Base-by-base conservation (phyloP, 192 early-diverging fungal species). In the Funneliformis geosporum region DNA sequence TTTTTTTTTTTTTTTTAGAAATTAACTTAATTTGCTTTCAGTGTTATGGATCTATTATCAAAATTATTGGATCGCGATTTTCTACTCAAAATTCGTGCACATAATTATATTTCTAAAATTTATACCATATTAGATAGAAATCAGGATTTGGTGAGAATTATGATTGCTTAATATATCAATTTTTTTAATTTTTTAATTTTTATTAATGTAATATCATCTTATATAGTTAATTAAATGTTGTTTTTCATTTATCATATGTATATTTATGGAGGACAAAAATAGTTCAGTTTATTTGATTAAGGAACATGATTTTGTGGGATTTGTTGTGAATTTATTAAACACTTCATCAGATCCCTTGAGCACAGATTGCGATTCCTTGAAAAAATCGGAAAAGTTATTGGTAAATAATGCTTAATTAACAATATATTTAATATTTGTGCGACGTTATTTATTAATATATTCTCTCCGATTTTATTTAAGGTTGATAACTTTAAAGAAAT, bases 11-110 rank as follows among this genome's bases (percentile, higher is more conserved):
- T 27, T 43, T 72, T 42, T 18, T 38, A 38, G 11, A 28, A 69
- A 38, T 69, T 69, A 43, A 18, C 23, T 44, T 72, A 42, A 46
- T 25, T 10, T 21, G 42, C 1, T 23, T 44, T 46, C 8, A 77
- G 75, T 65, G 60, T 23, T 3, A 66, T 67, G 40, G 64, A 44
- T 18, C 23, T 77, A 2, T 21, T 25, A 42, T 40, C 14, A 8
- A 77, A 77, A 40, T 47, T 77, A 46, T 33, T 77, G 25, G 65
- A 77, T n/a, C 8, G 27, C 5, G 43, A 77, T 44, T 77, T 77
- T 67, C 25, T 77, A 4, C 60, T 66, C 14, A 77, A 50, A 66
- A 18, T 66, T 44, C 60, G 64, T 39, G 42, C 62, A 8, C 75
- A 77, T 47, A 77, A 77, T 27, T 77, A 33, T 27, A 66, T 77